These are phyloP conservation scores for Paracoccidioides brasiliensis DNA, from an alignment of 2,329 filamentous ascomycete species.

Conservation along the genomic window DNA sequence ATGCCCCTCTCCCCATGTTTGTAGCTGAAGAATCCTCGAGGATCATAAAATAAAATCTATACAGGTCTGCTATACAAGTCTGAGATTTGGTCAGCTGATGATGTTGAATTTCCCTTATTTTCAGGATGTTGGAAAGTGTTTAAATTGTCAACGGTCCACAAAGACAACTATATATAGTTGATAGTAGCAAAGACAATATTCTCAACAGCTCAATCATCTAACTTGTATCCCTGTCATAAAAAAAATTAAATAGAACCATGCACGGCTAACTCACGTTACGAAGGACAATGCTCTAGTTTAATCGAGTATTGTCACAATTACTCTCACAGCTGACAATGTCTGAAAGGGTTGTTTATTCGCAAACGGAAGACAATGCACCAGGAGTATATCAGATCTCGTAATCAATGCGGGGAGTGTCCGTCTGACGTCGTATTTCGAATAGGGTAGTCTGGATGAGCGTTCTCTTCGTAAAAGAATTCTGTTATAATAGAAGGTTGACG, in stretches of 20 bases:
- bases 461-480: not conserved
- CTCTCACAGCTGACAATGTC: not conserved
- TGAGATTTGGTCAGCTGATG: conserved; percentile 1
- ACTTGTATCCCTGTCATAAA: not conserved
- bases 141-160: not conserved
- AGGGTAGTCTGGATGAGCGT: not conserved
- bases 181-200: not conserved
- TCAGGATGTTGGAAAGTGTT: not conserved
- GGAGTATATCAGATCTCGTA: not conserved
- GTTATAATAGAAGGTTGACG: no score
- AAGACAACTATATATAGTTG: conserved; percentile 3
- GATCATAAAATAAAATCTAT: conserved; percentile 27
- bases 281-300: not conserved
- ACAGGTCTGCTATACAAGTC: conserved; percentile 4
- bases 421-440: conserved; percentile 3
- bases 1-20: conserved; percentile 40
- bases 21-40: conserved; percentile 27
- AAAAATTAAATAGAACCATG: not conserved
- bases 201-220: not conserved
- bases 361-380: not conserved
- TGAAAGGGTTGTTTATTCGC: not conserved
- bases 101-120: no score
- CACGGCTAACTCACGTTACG: conserved; percentile 1
- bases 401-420: not conserved
- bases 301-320: not conserved